Evolutionary conservation across 2,329 filamentous ascomycete species (phyloP), one percentile per base, ranked within the genome.

Genomic region (Lecanicillium sp.): DNA sequence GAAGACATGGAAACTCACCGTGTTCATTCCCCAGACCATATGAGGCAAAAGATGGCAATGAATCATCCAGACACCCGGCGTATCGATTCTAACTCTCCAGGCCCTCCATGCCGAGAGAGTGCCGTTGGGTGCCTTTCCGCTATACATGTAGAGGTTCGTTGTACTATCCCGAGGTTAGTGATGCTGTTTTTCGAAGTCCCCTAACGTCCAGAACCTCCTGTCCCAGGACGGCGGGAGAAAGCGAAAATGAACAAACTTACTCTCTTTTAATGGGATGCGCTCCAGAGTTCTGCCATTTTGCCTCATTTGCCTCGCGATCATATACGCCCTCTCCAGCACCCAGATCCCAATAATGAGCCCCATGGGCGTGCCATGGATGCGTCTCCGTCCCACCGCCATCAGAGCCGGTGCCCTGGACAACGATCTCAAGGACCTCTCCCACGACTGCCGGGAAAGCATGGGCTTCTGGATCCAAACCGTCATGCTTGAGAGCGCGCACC

Each of bases 221-320:
- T 31, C 29, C 6, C n/a, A n/a, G 13, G 13, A 7, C 13, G 29
- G 15, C n/a, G 15, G 29, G 13, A 31, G 29, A 17, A 17, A 14
- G 13, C n/a, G 8, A 31, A 17, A 14, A 31, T n/a, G 29, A 17
- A 31, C 15, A 31, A 31, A 31, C 29, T 31, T 31, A 31, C 29
- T 31, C 29, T 31, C 29, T 31, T 13, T 31, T 31, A 17, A 31
- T 14, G 29, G 29, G 29, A 14, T 31, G 29, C n/a, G 6, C 29
- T 14, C 8, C 8, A n/a, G 29, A 31, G n/a, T 31, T 31, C 29
- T 13, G 13, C 29, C 29, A 31, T 17, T 31, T 31, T 31, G 7
- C 29, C 29, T 31, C 29, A 31, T 31, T 31, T 31, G 29, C 29
- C 29, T 31, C 29, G 29, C 29, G 29, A 31, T 31, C 29, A 13